Evolutionary conservation across 2,329 filamentous ascomycete species (phyloP), one percentile per base, ranked within the genome.

Genomic region (Phialophora chinensis): DNA sequence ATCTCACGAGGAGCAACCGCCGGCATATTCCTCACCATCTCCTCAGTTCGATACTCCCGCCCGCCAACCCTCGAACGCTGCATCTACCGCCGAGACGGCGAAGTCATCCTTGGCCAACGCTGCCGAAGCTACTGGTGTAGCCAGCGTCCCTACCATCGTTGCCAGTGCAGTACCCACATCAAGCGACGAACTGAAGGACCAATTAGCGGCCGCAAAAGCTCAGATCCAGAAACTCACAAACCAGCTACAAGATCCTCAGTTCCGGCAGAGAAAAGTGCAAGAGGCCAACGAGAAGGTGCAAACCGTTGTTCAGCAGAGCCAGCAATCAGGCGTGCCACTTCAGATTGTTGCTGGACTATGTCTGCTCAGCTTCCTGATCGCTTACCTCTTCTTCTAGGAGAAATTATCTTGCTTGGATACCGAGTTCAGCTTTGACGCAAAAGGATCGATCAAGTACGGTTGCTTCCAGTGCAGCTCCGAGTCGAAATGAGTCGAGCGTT

Each of bases 371-470:
- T 99, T 99, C 82, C 80, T 99, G 76, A 86, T 98, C 73, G 95
- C 93, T 63, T 99, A 97, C 81, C 87, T 98, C 79, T 93, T 99
- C 84, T 99, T 99, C 80, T 99, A 88, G 84, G 50, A 44, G 29
- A 25, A 35, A 31, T 49, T 47, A 4, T 59, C 20, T 29, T 10
- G 54, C 54, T 66, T 64, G 62, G 65, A 62, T 67, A 67, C 49
- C 23, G 47, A 38, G 47, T 25, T 53, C 29, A 35, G 59, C 50
- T 54, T 58, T 61, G 49, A 54, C 11, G 23, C 59, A 31, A 55
- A 55, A 35, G 53, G 53, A 29, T 55, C 53, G 11, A 29, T 31
- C 27, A 55, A 31, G 8, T 31, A 23, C 54, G 49, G 59, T 27
- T 53, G 59, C 31, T n/a, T 7, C 31, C n/a, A 35, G 49, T 52